Percentiles rank a stretch among this genome's conserved stretches.
These are phyloP conservation scores for Cercospora brassicicola DNA, from an alignment of 2,329 filamentous ascomycete genomes.

Conservation along the genomic window DNA sequence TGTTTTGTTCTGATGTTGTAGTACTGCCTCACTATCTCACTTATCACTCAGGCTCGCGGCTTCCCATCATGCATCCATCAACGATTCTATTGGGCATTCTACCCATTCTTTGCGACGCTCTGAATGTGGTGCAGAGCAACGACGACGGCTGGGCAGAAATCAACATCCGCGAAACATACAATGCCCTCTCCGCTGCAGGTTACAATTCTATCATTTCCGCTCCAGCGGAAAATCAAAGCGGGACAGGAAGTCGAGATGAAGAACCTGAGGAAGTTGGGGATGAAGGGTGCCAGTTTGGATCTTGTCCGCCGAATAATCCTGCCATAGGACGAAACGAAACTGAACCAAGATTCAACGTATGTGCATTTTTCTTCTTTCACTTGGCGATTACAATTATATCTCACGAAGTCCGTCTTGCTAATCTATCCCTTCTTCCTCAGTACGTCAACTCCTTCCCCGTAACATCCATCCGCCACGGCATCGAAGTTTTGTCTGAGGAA, in stretches of 20 bases:
- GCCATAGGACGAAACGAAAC: conserved; percentile 59
- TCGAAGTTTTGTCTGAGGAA: conserved; percentile 56
- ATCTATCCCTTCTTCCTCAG: conserved; percentile 40
- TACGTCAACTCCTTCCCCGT: conserved; percentile 72
- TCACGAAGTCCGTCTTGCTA: not conserved
- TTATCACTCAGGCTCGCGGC: too few relatives aligned
- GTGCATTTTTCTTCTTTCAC: not conserved
- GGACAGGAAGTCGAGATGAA: conserved; percentile 46
- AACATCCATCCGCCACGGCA: conserved; percentile 63
- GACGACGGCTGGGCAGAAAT: conserved; percentile 74
- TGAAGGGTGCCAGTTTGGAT: conserved; percentile 58
- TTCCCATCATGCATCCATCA: not conserved
- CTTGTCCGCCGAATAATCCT: conserved; percentile 59
- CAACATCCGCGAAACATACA: conserved; percentile 62
- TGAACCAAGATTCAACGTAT: conserved; percentile 54
- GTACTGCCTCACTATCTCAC: too few relatives aligned
- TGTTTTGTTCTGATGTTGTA: not conserved
- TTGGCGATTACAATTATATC: too few relatives aligned
- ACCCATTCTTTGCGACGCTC: conserved; percentile 8
- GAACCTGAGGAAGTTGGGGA: conserved; percentile 22
- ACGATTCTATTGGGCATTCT: not conserved
- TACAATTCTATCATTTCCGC: conserved; percentile 65
- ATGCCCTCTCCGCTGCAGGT: conserved; percentile 55
- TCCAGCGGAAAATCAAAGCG: conserved; percentile 67
- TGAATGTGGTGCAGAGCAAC: conserved; percentile 64